phyloP scores from a whole-genome alignment of 1,284 basidiomycete genomes.

The Ustilago hordei region DNA sequence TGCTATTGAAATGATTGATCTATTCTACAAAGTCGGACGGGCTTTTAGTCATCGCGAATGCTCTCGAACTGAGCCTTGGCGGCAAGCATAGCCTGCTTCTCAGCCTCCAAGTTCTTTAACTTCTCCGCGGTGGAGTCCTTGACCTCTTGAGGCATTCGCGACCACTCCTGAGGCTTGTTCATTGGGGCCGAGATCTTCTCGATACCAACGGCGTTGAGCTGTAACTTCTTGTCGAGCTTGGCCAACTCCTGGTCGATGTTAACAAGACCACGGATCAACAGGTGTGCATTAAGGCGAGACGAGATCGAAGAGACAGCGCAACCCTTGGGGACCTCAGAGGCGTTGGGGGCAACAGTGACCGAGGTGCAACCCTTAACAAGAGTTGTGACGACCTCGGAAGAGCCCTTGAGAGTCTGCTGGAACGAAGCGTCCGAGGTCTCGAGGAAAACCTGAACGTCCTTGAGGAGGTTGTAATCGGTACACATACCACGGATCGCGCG shows the following conservation, averaged over 20 bases:
- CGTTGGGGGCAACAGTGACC: constrained; percentile 75
- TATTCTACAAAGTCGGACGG: not conserved
- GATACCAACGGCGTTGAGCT: constrained; percentile 57
- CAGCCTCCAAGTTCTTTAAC: constrained; percentile 53
- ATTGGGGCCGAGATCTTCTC: constrained; percentile 55
- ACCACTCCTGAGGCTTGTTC: constrained; percentile 61
- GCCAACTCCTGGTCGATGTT: constrained; percentile 64
- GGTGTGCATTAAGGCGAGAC: constrained; percentile 54
- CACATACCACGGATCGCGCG: constrained; percentile 86
- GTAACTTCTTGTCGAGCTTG: constrained; percentile 66
- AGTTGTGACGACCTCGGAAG: constrained; percentile 80
- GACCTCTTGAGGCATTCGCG: constrained; percentile 64
- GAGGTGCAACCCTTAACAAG: constrained; percentile 90
- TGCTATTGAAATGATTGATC: too few species aligned
- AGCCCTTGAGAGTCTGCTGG: constrained; percentile 74
- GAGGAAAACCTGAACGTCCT: constrained; percentile 88
- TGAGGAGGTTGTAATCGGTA: constrained; percentile 90
- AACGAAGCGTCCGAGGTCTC: constrained; percentile 76
- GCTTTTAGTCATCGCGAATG: constrained; percentile 45
- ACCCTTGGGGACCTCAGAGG: constrained; percentile 80
- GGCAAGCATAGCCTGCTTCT: constrained; percentile 53
- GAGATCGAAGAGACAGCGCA: constrained; percentile 80
- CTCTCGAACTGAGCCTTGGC: constrained; percentile 64
- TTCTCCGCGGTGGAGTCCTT: constrained; percentile 55
- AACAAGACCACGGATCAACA: constrained; percentile 63